Base-by-base conservation (phyloP, 2,329 filamentous ascomycete genomes). In the Capronia coronata region DNA sequence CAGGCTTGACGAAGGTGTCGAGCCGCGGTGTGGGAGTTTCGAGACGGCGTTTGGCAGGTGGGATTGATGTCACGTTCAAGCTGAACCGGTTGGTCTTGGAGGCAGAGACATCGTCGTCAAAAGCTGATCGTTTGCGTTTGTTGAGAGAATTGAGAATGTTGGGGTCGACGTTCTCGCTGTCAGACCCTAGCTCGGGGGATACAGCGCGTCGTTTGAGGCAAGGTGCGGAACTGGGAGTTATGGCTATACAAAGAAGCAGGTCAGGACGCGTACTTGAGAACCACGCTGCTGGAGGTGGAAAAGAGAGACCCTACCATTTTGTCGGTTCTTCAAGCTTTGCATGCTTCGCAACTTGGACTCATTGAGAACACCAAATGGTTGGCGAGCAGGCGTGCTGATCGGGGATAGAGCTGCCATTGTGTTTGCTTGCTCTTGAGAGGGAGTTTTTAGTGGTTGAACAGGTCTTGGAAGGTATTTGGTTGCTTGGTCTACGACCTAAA, bases 111-210 rank as follows among this genome's bases (percentile, higher is more conserved):
- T 61, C 58, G 30, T 61, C 61, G 42, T 68, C 66, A 50, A 57
- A 55, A 30, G 45, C 56, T 27, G 58, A 53, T 48, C 68, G 66
- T 59, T 70, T 71, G 34, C 68, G 67, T 59, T 74, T 74, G 39
- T 69, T 68, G 3, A 77, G 71, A 27, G 73, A 74, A 55, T 69
- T 71, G 61, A 73, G 68, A 48, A 69, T 63, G 27, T 65, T 64
- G 6, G 79, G 80, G 52, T 81, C 78, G 50, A 79, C 68, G 59
- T 83, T 83, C 64, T 83, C 79, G 43, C 71, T 64, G 61, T 82
- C 77, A 45, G 75, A 71, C 9, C 50, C 48, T 57, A 70, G 69
- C 49, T 68, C 64, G 23, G 70, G 65, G 16, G 68, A 63, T 29
- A 69, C 64, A 54, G 65, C 66, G 52, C 71, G 65, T 59, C 75